Evolutionary conservation across 2,329 filamentous ascomycete genomes (phyloP), one percentile per base, ranked within the genome.

Genomic region (Xylaria sp.): DNA sequence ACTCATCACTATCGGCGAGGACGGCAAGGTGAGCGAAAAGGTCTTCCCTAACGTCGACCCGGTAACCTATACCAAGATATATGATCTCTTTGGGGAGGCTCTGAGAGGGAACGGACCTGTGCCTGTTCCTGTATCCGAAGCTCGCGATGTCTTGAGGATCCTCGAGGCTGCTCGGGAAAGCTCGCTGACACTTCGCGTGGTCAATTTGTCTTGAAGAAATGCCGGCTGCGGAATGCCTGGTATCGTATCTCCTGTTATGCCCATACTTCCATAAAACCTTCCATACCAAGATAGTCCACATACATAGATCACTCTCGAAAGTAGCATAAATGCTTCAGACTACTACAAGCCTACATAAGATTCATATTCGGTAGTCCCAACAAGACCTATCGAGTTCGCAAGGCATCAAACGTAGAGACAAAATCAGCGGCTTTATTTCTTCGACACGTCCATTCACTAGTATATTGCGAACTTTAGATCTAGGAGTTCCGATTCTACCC

Each of bases 51-150:
- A 89, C 2, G 82, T 91, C 2, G 82, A 89, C 76, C 89, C 84
- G 6, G 52, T 43, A 67, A 94, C 91, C 3, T 96, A 93, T 78
- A 82, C 83, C 25, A 85, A 87, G 73, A 91, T 92, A 70, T 95
- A 94, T 78, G 78, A 83, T 63, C 78, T 81, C 3, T 82, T 87
- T 56, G 86, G 81, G 15, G 80, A 80, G 72, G 83, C 86, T 0
- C 72, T 88, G 6, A 79, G 76, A 63, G 85, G 85, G 1, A 81
- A 80, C 66, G 83, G 83, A 43, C 81, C 85, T 52, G 78, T 87
- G 0, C 86, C 86, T 0, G 86, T 88, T 18, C 82, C 84, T 64
- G 83, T 85, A 0, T 76, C 76, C n/a, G 81, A 88, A 75, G 85
- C 85, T 2, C 79, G 83, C 6, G 83, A 88, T 72, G 86, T 87